Percentiles rank a stretch among this genome's conserved stretches.
Evolutionary conservation across 78 protist genomes (phyloP).

Genomic region (Isochrysis galbana): DNA sequence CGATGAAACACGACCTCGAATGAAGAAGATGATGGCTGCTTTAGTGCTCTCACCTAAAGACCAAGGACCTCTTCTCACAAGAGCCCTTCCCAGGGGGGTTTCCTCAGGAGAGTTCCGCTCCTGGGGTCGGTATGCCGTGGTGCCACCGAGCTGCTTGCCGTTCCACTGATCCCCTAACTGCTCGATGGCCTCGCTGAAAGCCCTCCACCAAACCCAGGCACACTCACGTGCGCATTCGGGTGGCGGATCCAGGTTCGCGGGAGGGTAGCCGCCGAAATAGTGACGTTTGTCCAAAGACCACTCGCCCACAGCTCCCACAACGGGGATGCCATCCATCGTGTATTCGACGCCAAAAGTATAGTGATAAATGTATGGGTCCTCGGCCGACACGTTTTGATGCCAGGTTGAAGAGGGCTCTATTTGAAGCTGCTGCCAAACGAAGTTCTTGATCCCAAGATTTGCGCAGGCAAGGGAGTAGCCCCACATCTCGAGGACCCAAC

Average conservation of each 20-base stretch:
- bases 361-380: not conserved
- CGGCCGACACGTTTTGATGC: not conserved
- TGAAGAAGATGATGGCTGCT: not conserved
- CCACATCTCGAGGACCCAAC: slow-evolving; percentile 28
- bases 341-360: not conserved
- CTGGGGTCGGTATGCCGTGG: not conserved
- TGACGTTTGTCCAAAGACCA: slow-evolving; percentile 24
- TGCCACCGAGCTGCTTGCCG: not conserved
- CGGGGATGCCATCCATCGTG: not conserved
- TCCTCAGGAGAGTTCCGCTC: not conserved
- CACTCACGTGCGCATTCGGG: not conserved
- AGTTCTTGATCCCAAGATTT: not conserved
- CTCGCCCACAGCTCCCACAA: not conserved
- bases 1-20: not conserved
- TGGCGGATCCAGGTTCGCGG: not conserved
- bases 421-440: slow-evolving; percentile 5
- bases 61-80: not conserved
- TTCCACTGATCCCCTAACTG: not conserved
- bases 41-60: no score
- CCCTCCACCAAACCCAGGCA: not conserved
- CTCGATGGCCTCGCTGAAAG: not conserved
- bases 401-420: slow-evolving; percentile 17
- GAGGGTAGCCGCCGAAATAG: not conserved
- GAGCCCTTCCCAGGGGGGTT: not conserved
- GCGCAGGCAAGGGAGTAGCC: slow-evolving; percentile 14